Base-by-base conservation (phyloP, 2,329 filamentous ascomycete genomes). In the Hymenoscyphus fraxineus region DNA sequence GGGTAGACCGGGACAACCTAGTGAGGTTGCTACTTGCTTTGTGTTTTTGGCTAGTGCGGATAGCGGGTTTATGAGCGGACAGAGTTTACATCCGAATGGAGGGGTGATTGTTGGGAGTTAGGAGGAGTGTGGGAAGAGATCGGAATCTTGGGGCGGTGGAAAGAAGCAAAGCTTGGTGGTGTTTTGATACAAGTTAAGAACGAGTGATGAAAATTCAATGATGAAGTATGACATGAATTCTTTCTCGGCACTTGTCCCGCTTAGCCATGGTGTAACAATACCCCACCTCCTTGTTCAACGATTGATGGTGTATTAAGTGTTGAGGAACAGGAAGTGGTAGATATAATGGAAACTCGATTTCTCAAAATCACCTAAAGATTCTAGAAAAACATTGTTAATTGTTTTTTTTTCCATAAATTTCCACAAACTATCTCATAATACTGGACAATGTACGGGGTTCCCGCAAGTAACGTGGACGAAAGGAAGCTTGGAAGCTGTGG, bases 1-100 rank as follows among this genome's bases (percentile, higher is more conserved):
- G 80, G 91, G 91, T 3, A 81, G 92, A 22, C 90, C 90, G 0
- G 88, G 86, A 2, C 91, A 95, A 77, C 92, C 91, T 1, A 90
- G 86, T 63, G 92, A 96, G 80, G 89, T 95, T 67, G 91, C 90
- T 0, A 89, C 90, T 0, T 92, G 88, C 72, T 90, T 93, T 64
- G 90, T 95, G 3, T 95, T 95, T 77, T 79, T 96, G 68, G 91
- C 91, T 0, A 88, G 86, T 60, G 80, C 82, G 65, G 91, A 95
- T 74, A 91, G 88, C 73, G 88, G 85, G 58, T 88, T 86, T 66
- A 86, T 95, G 57, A 88, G 85, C 61, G 91, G 92, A 1, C 91
- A 94, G 79, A 82, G 80, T n/a, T 78, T 89, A 60, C 86, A 89
- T 73, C 81, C 84, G 40, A 88, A 88, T 70, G 83, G 84, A n/a